These are phyloP conservation scores for Aspergillus nanangensis DNA, from an alignment of 495 filamentous ascomycete species.

Conservation along the genomic window DNA sequence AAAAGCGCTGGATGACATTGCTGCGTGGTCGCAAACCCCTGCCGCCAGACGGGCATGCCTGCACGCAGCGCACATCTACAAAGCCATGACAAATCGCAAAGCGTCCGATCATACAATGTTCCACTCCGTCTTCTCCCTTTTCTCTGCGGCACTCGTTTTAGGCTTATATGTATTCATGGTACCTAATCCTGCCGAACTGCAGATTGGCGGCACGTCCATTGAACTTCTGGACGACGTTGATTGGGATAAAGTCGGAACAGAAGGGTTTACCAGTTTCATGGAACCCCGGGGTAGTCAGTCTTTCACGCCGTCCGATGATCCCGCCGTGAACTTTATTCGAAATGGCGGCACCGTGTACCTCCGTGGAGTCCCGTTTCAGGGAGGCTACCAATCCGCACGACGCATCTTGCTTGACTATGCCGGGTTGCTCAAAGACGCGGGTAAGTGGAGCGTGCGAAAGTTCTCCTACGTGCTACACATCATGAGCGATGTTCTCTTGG, in stretches of 20 bases:
- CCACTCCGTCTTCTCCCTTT: constrained; percentile 43
- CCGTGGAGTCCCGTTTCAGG: constrained; percentile 41
- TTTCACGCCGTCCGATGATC: constrained; percentile 28
- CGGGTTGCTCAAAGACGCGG: constrained; percentile 45
- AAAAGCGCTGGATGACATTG: constrained; percentile 46
- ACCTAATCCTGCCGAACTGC: constrained; percentile 19
- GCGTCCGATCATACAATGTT: constrained; percentile 46
- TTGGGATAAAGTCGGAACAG: constrained; percentile 40
- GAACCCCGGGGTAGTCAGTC: constrained; percentile 30
- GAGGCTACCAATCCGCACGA: constrained; percentile 46
- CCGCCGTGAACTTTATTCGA: constrained; percentile 46
- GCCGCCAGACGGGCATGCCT: constrained; percentile 44
- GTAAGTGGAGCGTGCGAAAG: constrained; percentile 47
- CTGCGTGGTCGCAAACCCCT: constrained; percentile 47
- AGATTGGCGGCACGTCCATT: constrained; percentile 31
- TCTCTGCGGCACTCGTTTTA: constrained; percentile 46
- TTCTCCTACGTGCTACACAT: constrained; percentile 47
- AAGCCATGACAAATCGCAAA: constrained; percentile 45
- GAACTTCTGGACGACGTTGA: constrained; percentile 49
- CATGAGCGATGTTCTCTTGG: constrained; percentile 50
- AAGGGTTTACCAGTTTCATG: constrained; percentile 39
- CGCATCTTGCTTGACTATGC: constrained; percentile 48
- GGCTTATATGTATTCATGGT: constrained; percentile 51
- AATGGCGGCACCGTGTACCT: constrained; percentile 46
- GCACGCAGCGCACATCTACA: constrained; percentile 50